These are phyloP conservation scores for Caryopteris hybrid DNA, from an alignment of 305 asterid species.

Conservation along the genomic window DNA sequence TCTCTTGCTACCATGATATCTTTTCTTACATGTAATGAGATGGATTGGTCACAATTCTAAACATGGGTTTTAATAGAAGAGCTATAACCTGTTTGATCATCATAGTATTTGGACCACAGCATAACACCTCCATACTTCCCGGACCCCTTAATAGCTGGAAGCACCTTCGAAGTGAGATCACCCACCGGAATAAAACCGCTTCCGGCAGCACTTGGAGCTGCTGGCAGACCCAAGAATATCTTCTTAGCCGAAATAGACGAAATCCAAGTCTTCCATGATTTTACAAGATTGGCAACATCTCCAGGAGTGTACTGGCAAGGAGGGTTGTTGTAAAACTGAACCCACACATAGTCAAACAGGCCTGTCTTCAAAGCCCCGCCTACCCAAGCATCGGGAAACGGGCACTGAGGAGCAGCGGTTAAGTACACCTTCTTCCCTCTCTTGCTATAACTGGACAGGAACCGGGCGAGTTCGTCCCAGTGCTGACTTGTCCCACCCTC, in stretches of 20 bases:
- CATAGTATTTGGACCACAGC: conserved; percentile 46
- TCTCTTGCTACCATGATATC: too few relatives aligned
- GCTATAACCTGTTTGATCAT: conserved; percentile 43
- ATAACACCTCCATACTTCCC: conserved; percentile 39
- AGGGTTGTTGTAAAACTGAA: conserved; percentile 55
- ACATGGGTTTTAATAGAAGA: conserved; percentile 38
- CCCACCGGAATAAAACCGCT: conserved; percentile 29
- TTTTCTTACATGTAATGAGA: background rate
- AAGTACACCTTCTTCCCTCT: conserved; percentile 38
- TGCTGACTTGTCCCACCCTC: conserved; percentile 46
- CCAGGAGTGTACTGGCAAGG: conserved; percentile 43
- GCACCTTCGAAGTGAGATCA: conserved; percentile 25
- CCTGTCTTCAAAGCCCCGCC: conserved; percentile 48
- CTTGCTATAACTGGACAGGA: conserved; percentile 30
- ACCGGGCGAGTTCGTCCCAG: conserved; percentile 50
- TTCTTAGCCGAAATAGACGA: conserved; percentile 31
- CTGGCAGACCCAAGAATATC: conserved; percentile 51
- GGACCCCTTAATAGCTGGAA: conserved; percentile 39
- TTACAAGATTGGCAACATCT: conserved; percentile 20
- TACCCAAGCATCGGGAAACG: conserved; percentile 45
- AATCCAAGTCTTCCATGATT: conserved; percentile 38
- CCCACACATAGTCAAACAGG: conserved; percentile 51
- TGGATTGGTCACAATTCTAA: background rate
- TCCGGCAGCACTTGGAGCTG: conserved; percentile 40
- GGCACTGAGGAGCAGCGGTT: conserved; percentile 60